Evolutionary conservation across 192 early-diverging fungal genomes (phyloP).

Genomic region (Borealophlyctis nickersoniae): DNA sequence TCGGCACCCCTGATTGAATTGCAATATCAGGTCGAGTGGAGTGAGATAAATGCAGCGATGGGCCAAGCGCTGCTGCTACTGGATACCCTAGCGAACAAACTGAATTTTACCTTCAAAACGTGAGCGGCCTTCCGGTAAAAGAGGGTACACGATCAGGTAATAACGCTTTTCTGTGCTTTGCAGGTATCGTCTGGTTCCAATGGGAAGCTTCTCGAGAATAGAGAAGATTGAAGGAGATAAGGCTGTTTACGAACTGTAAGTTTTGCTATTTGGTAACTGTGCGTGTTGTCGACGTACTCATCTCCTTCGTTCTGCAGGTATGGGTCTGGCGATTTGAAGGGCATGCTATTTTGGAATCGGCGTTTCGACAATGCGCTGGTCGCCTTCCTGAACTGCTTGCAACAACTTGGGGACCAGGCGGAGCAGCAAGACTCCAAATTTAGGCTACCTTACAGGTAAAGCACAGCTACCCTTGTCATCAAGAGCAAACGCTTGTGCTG

Average conservation of each 20-base stretch:
- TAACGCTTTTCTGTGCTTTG: neutral
- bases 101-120: constrained; percentile 77
- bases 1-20: constrained; percentile 6
- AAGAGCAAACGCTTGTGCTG: too few species aligned
- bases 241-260: constrained; percentile 75
- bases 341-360: constrained; percentile 75
- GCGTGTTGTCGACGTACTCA: neutral
- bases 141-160: neutral
- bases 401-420: constrained; percentile 82
- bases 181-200: constrained; percentile 79
- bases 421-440: constrained; percentile 69
- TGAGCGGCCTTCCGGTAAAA: constrained; percentile 25
- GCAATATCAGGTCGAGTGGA: constrained; percentile 76
- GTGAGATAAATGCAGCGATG: constrained; percentile 95
- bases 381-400: constrained; percentile 83
- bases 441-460: constrained; percentile 77
- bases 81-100: constrained; percentile 80
- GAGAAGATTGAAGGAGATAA: constrained; percentile 78
- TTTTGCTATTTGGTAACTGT: constrained; percentile 4
- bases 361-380: constrained; percentile 87
- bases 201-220: constrained; percentile 89
- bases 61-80: constrained; percentile 84
- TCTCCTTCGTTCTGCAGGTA: constrained; percentile 45
- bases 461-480: too few species aligned
- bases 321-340: constrained; percentile 81